Base-by-base conservation (phyloP, 768 basidiomycete genomes). In the Russula dissimulans region DNA sequence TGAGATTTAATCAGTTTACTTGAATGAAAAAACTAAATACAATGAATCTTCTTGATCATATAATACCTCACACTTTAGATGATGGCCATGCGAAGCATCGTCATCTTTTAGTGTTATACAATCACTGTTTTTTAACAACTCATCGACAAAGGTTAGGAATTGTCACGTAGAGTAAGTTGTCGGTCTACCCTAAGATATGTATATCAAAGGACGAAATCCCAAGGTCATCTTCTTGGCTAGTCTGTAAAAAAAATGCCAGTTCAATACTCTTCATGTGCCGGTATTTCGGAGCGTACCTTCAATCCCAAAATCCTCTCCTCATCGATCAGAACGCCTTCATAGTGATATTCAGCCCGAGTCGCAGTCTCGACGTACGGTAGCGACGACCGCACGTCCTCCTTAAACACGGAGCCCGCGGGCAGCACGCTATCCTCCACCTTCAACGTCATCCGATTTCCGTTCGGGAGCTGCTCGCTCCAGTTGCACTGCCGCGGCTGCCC, bases 281-380 rank as follows among this genome's bases (percentile, higher is more conserved):
- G 14, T 3, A 11, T 12, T 26, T n/a, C 41, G 26, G 38, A 7
- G 38, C 36, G 17, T 54, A 70, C 70, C 63, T 66, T 56, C 55
- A 72, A 50, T 10, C 71, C 70, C 39, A 72, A 56, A 36, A 72
- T 65, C 22, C 69, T 61, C 44, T 69, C 70, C 55, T 71, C 70
- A 34, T 72, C 71, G 9, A 72, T 65, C 53, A 72, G 22, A 29
- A 67, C 66, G 15, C 70, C 67, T 15, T 68, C 61, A 26, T 69
- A 68, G 1, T 57, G 49, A 49, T 66, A 69, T 17, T 42, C 38
- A 0, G 43, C 44, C n/a, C 34, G 32, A 12, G 66, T 65, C 18
- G 52, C 60, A 17, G 51, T 56, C 61, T 70, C 69, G 11, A 66
- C 50, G 34, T 71, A 72, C 41, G 68, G 68, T 52, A 72, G 39